phyloP scores from a whole-genome alignment of 345 rosid species.

The Lumnitzera racemosa region DNA sequence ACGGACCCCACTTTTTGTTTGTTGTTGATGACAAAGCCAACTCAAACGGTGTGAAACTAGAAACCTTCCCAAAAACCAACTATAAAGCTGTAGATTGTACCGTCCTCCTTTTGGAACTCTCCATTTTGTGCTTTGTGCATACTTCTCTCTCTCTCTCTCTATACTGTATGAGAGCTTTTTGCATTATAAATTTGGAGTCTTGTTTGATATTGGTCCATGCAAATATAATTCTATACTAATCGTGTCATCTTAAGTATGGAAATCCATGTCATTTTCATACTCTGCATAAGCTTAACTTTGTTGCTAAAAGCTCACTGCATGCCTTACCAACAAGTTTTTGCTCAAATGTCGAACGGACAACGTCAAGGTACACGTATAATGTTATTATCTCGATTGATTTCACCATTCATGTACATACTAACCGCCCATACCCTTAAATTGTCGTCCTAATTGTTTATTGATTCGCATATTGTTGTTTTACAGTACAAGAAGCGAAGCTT shows the following conservation, averaged over 20 bases:
- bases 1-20: slow-evolving; percentile 7
- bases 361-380: too few relatives aligned
- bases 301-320: not conserved
- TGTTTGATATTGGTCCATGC: too few relatives aligned
- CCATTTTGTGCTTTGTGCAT: slow-evolving; percentile 55
- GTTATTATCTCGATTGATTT: not conserved
- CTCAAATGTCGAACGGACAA: too few relatives aligned
- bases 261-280: not conserved
- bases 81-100: slow-evolving; percentile 12
- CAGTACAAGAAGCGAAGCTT: slow-evolving; percentile 11
- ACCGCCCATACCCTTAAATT: not conserved
- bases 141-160: slow-evolving; percentile 1
- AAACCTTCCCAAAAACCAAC: slow-evolving; percentile 18
- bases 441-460: not conserved
- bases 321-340: too few relatives aligned
- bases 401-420: not conserved
- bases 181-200: too few relatives aligned
- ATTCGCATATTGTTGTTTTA: not conserved
- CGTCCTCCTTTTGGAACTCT: slow-evolving; percentile 41
- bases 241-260: too few relatives aligned
- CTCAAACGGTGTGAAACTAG: slow-evolving; percentile 16
- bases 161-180: not conserved
- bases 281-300: not conserved
- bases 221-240: too few relatives aligned
- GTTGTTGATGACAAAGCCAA: slow-evolving; percentile 12